A percentile compares a stretch with the other conserved stretches of the same genome.
phyloP scores from a whole-genome alignment of 495 filamentous ascomycete genomes.

The Aspergillus biplanus region DNA sequence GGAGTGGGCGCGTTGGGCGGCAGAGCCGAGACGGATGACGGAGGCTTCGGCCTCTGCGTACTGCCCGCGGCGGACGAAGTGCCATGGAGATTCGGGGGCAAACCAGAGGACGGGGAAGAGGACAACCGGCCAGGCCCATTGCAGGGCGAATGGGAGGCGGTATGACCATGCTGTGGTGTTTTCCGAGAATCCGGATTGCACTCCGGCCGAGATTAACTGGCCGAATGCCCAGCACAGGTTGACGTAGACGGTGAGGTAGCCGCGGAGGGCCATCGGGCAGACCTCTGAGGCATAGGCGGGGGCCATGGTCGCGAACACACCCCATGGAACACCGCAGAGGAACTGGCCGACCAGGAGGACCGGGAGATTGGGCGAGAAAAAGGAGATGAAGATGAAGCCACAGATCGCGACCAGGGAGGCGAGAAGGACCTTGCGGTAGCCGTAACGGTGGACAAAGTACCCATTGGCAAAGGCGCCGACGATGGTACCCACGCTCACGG shows the following conservation, averaged over 20 bases:
- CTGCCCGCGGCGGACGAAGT: slow-evolving; percentile 40
- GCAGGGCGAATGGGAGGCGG: not conserved
- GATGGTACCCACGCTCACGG: slow-evolving; percentile 37
- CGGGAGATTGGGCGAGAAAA: not conserved
- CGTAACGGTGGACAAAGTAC: slow-evolving; percentile 23
- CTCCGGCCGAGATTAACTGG: slow-evolving; percentile 2
- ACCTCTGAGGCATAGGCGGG: slow-evolving; percentile 2
- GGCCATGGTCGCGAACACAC: not conserved
- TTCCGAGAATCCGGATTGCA: not conserved
- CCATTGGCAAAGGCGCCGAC: slow-evolving; percentile 45
- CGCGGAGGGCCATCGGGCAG: not conserved
- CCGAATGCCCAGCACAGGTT: slow-evolving; percentile 4
- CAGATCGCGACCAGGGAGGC: not conserved
- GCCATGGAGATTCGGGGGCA: slow-evolving; percentile 54
- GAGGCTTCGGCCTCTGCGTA: slow-evolving; percentile 47
- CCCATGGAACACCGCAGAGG: slow-evolving; percentile 7
- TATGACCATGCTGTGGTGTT: not conserved
- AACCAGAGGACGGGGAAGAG: slow-evolving; percentile 43
- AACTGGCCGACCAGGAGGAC: not conserved
- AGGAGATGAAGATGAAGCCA: slow-evolving; percentile 2
- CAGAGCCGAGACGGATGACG: slow-evolving; percentile 35
- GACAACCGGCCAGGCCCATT: slow-evolving; percentile 43
- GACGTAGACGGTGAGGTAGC: not conserved
- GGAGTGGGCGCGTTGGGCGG: slow-evolving; percentile 10
- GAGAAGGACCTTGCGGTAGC: not conserved